These are phyloP conservation scores for Plantago coronopus DNA, from an alignment of 305 asterid species.

Conservation along the genomic window DNA sequence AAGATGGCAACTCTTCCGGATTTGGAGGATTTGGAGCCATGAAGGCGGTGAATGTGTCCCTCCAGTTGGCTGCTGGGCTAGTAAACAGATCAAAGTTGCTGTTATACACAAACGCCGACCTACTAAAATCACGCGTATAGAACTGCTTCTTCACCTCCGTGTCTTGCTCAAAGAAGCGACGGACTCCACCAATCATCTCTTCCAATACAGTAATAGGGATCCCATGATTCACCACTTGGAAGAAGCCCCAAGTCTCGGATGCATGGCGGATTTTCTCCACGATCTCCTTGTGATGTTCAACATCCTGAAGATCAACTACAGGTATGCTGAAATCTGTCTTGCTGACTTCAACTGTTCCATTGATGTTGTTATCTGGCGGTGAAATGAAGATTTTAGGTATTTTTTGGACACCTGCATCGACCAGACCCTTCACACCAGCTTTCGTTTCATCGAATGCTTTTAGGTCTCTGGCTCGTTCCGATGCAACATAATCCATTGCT, in stretches of 20 bases:
- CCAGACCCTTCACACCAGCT: conserved; percentile 40
- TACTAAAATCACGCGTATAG: conserved; percentile 36
- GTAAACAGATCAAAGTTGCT: conserved; percentile 41
- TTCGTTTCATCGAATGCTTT: conserved; percentile 41
- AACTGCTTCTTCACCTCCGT: conserved; percentile 28
- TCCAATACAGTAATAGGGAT: conserved; percentile 33
- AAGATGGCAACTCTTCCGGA: conserved; percentile 38
- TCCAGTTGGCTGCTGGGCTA: conserved; percentile 39
- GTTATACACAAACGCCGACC: conserved; percentile 33
- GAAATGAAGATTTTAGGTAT: conserved; percentile 30
- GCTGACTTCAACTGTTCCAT: background rate
- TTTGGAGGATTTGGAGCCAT: conserved; percentile 45
- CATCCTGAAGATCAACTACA: conserved; percentile 34
- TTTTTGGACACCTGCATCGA: conserved; percentile 28
- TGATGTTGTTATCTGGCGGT: conserved; percentile 17
- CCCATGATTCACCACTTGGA: conserved; percentile 52
- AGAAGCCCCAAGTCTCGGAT: conserved; percentile 38
- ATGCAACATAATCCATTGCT: background rate
- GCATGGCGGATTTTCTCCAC: conserved; percentile 34
- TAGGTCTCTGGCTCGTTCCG: conserved; percentile 28
- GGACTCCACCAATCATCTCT: conserved; percentile 36
- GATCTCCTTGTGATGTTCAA: conserved; percentile 12
- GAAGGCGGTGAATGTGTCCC: conserved; percentile 37
- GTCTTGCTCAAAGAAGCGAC: conserved; percentile 42
- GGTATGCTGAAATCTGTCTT: conserved; percentile 29